Conservation (phyloP, 2,329 filamentous ascomycete species). For the Proliferodiscus dingleyae region DNA sequence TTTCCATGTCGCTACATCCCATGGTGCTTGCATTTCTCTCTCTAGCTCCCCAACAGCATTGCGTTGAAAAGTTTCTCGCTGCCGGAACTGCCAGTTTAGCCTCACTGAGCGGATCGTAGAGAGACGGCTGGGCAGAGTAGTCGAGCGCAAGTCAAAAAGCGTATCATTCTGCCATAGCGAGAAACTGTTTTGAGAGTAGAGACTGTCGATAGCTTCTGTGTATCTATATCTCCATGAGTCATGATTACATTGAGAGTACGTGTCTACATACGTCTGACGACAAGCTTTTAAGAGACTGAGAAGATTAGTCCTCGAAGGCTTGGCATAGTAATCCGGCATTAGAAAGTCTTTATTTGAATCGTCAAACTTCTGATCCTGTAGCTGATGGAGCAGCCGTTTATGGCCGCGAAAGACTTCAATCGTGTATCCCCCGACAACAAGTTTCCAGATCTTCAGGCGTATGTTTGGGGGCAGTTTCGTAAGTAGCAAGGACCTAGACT, state of each 20-base stretch:
- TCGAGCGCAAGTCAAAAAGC: background rate
- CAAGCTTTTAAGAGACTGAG: background rate
- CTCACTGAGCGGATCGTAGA: background rate
- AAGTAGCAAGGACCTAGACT: background rate
- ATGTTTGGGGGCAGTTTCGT: background rate
- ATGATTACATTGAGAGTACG: background rate
- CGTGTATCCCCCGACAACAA: background rate
- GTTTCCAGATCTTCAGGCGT: background rate
- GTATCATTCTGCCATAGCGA: background rate
- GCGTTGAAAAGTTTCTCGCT: background rate
- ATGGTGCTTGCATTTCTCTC: background rate
- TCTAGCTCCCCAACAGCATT: background rate
- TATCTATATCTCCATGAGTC: background rate
- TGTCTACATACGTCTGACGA: background rate
- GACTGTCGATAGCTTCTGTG: background rate
- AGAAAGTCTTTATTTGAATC: no score
- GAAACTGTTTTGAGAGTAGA: background rate
- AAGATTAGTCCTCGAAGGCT: background rate
- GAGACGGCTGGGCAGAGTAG: background rate
- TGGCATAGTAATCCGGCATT: background rate
- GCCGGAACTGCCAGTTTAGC: background rate
- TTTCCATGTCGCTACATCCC: background rate
- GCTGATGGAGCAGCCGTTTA: background rate
- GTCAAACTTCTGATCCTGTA: background rate
- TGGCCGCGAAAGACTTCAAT: background rate